Percentiles rank a stretch among this genome's conserved stretches.
These are phyloP conservation scores for Ophiostoma fasciatum DNA, from an alignment of 2,329 filamentous ascomycete species.

Conservation along the genomic window DNA sequence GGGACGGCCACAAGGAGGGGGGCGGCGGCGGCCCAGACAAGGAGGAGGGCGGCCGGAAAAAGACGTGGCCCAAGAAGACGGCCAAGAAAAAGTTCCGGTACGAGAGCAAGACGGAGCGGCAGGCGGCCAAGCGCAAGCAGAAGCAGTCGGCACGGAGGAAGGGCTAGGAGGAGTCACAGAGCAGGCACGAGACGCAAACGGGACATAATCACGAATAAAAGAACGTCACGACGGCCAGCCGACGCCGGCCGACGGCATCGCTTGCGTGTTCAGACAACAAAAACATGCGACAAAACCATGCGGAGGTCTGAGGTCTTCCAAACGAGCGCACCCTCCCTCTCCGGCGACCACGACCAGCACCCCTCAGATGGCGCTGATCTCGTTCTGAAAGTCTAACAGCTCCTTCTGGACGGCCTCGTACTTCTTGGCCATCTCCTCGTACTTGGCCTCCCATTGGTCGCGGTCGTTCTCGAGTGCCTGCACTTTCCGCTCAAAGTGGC, in stretches of 20 bases:
- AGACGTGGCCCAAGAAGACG: constrained; percentile 44
- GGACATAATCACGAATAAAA: not conserved
- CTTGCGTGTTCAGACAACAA: not conserved
- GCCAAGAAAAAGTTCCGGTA: constrained; percentile 90
- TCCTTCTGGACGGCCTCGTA: constrained; percentile 74
- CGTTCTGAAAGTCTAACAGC: constrained; percentile 74
- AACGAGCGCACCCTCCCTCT: no score
- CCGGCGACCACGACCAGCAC: no score
- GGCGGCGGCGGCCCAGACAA: constrained; percentile 16
- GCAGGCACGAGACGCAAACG: no score
- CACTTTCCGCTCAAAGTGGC: constrained; percentile 98
- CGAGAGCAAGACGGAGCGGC: constrained; percentile 74
- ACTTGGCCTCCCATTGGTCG: constrained; percentile 94
- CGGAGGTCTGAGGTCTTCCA: not conserved
- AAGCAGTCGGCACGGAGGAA: constrained; percentile 25
- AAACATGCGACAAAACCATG: constrained; percentile 3
- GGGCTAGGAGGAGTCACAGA: not conserved
- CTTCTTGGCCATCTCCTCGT: constrained; percentile 94
- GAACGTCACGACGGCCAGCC: no score
- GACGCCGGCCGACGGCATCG: no score
- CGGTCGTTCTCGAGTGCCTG: constrained; percentile 85
- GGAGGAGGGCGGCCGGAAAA: constrained; percentile 23
- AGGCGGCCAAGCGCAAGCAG: constrained; percentile 55
- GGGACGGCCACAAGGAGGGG: constrained; percentile 17
- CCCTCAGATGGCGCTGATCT: constrained; percentile 82